Evolutionary conservation across 2,329 filamentous ascomycete species (phyloP).

Genomic region (Graphilbum ipis-grandicollis): DNA sequence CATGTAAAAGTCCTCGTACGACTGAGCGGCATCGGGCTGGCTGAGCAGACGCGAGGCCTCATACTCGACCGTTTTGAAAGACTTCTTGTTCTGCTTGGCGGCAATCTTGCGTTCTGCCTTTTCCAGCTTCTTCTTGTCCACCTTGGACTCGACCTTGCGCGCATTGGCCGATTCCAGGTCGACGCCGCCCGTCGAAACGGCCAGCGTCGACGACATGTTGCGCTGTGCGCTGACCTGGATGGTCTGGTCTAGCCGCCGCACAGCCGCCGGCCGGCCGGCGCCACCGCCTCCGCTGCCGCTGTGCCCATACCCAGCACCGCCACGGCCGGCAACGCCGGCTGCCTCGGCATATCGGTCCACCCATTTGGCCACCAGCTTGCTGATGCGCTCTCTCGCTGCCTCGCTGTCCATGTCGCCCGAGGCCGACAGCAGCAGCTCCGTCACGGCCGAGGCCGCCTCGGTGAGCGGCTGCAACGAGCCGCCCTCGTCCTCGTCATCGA

Average conservation of each 20-base stretch:
- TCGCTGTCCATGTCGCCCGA: conserved; percentile 56
- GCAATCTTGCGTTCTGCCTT: conserved; percentile 97
- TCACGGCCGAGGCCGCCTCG: conserved; percentile 71
- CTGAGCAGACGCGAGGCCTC: conserved; percentile 84
- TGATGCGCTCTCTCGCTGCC: conserved; percentile 60
- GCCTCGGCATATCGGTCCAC: conserved; percentile 62
- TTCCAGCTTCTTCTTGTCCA: conserved; percentile 96
- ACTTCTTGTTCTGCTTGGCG: conserved; percentile 96
- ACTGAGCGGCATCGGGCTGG: conserved; percentile 65
- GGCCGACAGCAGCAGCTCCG: conserved; percentile 83
- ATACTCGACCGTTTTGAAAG: conserved; percentile 96
- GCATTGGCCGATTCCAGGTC: conserved; percentile 87
- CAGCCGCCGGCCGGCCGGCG: conserved; percentile 36
- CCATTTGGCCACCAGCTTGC: conserved; percentile 76
- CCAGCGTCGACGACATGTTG: conserved; percentile 91
- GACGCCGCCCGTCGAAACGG: conserved; percentile 65
- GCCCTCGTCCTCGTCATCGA: conserved; percentile 38
- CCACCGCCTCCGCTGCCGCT: too few relatives aligned
- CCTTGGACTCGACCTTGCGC: conserved; percentile 90
- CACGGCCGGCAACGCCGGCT: too few relatives aligned
- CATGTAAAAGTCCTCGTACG: conserved; percentile 99
- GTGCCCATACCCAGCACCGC: too few relatives aligned
- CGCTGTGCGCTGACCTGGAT: conserved; percentile 87
- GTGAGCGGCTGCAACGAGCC: conserved; percentile 45
- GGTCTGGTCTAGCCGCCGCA: conserved; percentile 79